phyloP scores from a whole-genome alignment of 2,329 filamentous ascomycete species.

The Colletotrichum simmondsii region DNA sequence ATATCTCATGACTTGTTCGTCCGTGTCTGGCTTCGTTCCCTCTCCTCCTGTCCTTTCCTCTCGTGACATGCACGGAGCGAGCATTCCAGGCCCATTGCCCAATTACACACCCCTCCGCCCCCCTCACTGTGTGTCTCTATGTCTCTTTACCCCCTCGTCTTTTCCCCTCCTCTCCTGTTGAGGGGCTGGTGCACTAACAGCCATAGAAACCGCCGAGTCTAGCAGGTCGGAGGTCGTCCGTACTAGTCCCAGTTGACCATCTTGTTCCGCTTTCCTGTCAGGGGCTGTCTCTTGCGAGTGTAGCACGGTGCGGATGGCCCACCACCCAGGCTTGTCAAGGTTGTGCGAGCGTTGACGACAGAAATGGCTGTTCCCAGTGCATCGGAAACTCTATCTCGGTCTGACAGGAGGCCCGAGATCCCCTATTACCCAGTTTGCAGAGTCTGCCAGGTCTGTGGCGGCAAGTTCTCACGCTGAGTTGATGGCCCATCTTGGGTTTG shows the following conservation, averaged over 20 bases:
- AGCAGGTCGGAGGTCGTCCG: slow-evolving; percentile 33
- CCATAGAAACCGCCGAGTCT: slow-evolving; percentile 27
- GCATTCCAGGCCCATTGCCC: background rate
- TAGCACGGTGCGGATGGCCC: slow-evolving; percentile 6
- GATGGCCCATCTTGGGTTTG: background rate
- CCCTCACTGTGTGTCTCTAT: background rate
- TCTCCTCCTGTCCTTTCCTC: background rate
- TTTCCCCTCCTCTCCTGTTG: slow-evolving; percentile 12
- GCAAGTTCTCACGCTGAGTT: background rate
- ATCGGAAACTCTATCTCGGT: slow-evolving; percentile 27
- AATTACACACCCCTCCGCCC: slow-evolving; percentile 7
- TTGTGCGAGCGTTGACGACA: slow-evolving; percentile 21
- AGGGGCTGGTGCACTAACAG: slow-evolving; percentile 32
- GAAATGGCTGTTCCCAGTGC: slow-evolving; percentile 29
- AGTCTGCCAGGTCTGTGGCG: background rate
- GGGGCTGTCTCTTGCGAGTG: slow-evolving; percentile 15
- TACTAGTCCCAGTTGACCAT: slow-evolving; percentile 30
- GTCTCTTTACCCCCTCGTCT: background rate
- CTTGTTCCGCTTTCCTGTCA: slow-evolving; percentile 29
- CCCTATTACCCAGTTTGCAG: background rate
- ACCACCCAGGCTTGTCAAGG: slow-evolving; percentile 18
- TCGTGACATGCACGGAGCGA: background rate
- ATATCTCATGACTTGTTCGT: background rate
- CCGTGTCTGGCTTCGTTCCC: background rate
- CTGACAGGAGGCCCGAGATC: slow-evolving; percentile 30